Conservation (phyloP, 768 basidiomycete genomes). For the Pilatotrama ljubarskyi region DNA sequence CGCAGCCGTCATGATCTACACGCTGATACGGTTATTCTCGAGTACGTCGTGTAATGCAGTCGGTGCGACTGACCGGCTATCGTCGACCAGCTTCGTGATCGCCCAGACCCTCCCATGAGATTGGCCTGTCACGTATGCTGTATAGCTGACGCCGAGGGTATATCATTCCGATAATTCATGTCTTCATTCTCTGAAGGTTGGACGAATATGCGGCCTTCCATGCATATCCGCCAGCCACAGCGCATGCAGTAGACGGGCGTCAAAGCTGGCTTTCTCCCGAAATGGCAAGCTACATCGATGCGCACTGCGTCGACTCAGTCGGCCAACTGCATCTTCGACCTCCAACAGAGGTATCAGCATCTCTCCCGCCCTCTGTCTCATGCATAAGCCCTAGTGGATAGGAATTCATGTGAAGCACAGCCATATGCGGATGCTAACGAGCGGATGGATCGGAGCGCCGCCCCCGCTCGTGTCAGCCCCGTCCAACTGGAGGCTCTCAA, state of each 20-base stretch:
- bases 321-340: background rate
- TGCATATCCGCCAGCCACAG: constrained; percentile 2
- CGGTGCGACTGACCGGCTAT: background rate
- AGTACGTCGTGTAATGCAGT: constrained; percentile 12
- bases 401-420: background rate
- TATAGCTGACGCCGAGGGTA: background rate
- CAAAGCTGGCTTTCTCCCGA: background rate
- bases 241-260: background rate
- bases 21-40: background rate
- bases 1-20: background rate
- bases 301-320: background rate
- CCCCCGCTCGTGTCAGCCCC: constrained; percentile 12
- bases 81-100: background rate
- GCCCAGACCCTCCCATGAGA: background rate
- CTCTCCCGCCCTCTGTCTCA: background rate
- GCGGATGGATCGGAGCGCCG: constrained; percentile 12
- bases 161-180: constrained; percentile 1
- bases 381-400: background rate
- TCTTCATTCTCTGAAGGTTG: background rate
- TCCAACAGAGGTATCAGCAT: background rate
- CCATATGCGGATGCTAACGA: constrained; percentile 13
- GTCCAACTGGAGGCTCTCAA: constrained; percentile 3
- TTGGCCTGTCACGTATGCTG: background rate
- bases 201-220: background rate
- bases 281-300: constrained; percentile 1